Percentiles rank a stretch among this genome's conserved stretches.
Evolutionary conservation across 2,329 filamentous ascomycete genomes (phyloP).

Genomic region (Apiospora arundinis): DNA sequence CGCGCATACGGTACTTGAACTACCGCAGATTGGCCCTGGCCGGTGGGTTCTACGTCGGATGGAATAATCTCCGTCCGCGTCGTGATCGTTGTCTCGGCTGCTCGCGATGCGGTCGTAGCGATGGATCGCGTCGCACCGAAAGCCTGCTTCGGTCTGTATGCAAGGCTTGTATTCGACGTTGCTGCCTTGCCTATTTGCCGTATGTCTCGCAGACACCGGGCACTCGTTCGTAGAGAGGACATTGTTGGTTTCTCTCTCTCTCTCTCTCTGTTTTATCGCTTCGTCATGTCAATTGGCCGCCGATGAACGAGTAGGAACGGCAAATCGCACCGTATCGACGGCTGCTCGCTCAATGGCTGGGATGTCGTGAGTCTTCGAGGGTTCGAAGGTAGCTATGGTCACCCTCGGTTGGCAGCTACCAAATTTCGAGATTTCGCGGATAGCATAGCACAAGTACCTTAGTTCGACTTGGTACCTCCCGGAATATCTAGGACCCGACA

Average conservation of each 20-base stretch:
- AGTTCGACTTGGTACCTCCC: not conserved
- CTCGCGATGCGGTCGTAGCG: conserved; percentile 21
- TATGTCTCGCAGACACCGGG: conserved; percentile 39
- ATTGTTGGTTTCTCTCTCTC: conserved; percentile 30
- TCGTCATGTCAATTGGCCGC: conserved; percentile 24
- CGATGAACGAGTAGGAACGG: not conserved
- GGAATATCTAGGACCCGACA: conserved; percentile 1
- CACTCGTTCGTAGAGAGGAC: conserved; percentile 39
- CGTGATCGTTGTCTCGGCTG: not conserved
- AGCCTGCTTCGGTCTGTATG: conserved; percentile 19
- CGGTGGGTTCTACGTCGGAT: not conserved
- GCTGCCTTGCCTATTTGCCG: conserved; percentile 26
- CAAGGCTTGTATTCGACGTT: conserved; percentile 27
- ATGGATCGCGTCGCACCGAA: conserved; percentile 23
- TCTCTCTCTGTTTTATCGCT: conserved; percentile 22
- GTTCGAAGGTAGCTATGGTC: not conserved
- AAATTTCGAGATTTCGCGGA: conserved; percentile 12
- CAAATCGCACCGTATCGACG: conserved; percentile 8
- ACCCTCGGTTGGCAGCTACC: not conserved
- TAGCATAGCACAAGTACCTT: not conserved
- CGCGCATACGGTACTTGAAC: conserved; percentile 61
- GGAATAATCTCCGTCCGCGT: not conserved
- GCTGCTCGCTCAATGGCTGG: conserved; percentile 12
- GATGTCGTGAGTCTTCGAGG: not conserved
- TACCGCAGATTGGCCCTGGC: not conserved